Evolutionary conservation across 2,329 filamentous ascomycete genomes (phyloP).

Genomic region (Colletotrichum musicola): DNA sequence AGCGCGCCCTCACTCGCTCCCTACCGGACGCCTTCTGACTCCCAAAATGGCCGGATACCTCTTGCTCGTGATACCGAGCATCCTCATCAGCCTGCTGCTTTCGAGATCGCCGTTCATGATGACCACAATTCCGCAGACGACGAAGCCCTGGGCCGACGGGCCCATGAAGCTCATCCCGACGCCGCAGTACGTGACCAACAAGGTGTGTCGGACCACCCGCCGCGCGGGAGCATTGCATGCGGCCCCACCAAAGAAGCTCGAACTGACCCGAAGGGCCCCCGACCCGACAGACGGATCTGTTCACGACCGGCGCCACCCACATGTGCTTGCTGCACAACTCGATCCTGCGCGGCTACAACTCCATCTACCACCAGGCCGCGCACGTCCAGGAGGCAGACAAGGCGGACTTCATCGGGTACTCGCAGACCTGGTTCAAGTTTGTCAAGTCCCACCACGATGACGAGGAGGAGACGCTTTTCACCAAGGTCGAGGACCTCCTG

Average conservation of each 20-base stretch:
- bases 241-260: constrained; percentile 1
- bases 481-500: constrained; percentile 65
- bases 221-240: background rate
- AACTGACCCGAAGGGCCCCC: constrained; percentile 23
- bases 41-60: constrained; percentile 39
- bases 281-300: constrained; percentile 63
- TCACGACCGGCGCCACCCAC: constrained; percentile 70
- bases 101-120: constrained; percentile 53
- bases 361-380: constrained; percentile 71
- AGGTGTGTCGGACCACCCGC: constrained; percentile 49
- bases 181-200: constrained; percentile 64
- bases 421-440: constrained; percentile 69
- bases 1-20: background rate
- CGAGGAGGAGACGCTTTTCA: constrained; percentile 69
- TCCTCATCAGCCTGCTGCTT: constrained; percentile 49
- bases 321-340: constrained; percentile 73
- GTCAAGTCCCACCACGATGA: constrained; percentile 72
- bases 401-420: constrained; percentile 69
- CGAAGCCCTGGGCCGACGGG: constrained; percentile 64
- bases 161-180: constrained; percentile 68
- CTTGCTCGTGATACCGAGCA: constrained; percentile 46
- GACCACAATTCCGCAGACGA: constrained; percentile 48
- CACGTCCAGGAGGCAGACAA: constrained; percentile 65
- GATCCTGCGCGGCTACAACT: constrained; percentile 74
- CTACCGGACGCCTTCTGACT: constrained; percentile 17